phyloP scores from a whole-genome alignment of 2,329 filamentous ascomycete species.

The Epicoccum nigrum region DNA sequence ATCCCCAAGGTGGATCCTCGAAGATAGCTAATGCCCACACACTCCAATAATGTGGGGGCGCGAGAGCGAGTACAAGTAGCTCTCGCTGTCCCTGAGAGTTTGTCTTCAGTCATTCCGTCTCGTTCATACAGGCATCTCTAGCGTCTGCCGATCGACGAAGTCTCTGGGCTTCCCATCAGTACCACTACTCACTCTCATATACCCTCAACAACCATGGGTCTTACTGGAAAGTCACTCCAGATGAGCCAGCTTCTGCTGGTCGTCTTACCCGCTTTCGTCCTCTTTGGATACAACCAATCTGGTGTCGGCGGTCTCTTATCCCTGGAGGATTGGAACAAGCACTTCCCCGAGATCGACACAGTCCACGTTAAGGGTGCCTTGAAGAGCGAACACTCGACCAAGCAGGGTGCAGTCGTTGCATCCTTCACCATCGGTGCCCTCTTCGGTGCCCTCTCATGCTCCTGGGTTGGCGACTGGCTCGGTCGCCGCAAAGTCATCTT shows the following conservation, averaged over 20 bases:
- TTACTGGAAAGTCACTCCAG: conserved; percentile 36
- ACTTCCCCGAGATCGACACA: conserved; percentile 59
- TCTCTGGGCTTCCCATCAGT: conserved; percentile 6
- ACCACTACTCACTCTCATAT: not conserved
- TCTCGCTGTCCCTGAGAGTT: conserved; percentile 4
- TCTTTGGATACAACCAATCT: conserved; percentile 61
- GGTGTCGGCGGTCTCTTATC: conserved; percentile 57
- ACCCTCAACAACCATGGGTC: conserved; percentile 18
- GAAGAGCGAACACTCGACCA: conserved; percentile 53
- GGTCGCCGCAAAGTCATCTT: conserved; percentile 56
- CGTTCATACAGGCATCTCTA: conserved; percentile 6
- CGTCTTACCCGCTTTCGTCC: conserved; percentile 52
- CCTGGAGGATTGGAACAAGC: conserved; percentile 48
- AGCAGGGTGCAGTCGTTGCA: conserved; percentile 54
- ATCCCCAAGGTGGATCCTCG: conserved; percentile 13
- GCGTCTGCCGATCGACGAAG: conserved; percentile 14
- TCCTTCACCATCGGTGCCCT: conserved; percentile 56
- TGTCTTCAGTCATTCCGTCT: conserved; percentile 15
- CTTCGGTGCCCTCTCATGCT: conserved; percentile 54
- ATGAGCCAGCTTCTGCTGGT: conserved; percentile 46
- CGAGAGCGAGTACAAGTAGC: conserved; percentile 28
- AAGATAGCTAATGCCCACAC: conserved; percentile 21
- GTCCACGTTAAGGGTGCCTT: conserved; percentile 50
- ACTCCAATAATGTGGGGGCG: conserved; percentile 29
- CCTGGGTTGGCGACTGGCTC: conserved; percentile 53